phyloP scores from a whole-genome alignment of 257 asterid genomes.

The Nyctanthes arbortristis region DNA sequence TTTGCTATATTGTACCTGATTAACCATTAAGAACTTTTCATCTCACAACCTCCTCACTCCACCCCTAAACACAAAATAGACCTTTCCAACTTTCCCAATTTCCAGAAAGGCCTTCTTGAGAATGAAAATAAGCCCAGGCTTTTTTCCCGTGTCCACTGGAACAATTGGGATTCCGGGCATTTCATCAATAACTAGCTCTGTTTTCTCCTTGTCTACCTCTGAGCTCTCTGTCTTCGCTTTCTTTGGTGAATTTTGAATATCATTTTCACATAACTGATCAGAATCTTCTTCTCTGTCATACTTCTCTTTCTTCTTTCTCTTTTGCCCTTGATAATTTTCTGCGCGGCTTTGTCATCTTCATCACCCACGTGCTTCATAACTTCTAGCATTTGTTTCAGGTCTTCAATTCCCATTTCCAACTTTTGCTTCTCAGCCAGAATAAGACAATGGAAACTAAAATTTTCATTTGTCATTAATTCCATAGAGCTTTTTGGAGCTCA shows the following conservation, averaged over 20 bases:
- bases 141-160: conserved; percentile 35
- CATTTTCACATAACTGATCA: neutral
- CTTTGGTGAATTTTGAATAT: neutral
- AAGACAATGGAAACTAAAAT: conserved; percentile 37
- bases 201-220: conserved; percentile 35
- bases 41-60: neutral
- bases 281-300: neutral
- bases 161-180: conserved; percentile 66
- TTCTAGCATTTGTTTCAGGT: no score
- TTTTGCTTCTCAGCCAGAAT: conserved; percentile 54
- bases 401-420: conserved; percentile 55
- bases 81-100: conserved; percentile 92
- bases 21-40: neutral
- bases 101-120: conserved; percentile 84
- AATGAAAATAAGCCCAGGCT: conserved; percentile 65
- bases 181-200: conserved; percentile 37
- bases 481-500: no score
- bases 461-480: no score
- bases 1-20: neutral
- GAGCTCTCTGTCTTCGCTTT: conserved; percentile 31
- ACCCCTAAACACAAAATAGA: conserved; percentile 15
- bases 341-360: conserved; percentile 46
- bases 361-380: conserved; percentile 61
- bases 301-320: neutral
- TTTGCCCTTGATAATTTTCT: conserved; percentile 30